Evolutionary conservation across 2,329 filamentous ascomycete species (phyloP), one percentile per base, ranked within the genome.

Genomic region (Cladosporium phlei): DNA sequence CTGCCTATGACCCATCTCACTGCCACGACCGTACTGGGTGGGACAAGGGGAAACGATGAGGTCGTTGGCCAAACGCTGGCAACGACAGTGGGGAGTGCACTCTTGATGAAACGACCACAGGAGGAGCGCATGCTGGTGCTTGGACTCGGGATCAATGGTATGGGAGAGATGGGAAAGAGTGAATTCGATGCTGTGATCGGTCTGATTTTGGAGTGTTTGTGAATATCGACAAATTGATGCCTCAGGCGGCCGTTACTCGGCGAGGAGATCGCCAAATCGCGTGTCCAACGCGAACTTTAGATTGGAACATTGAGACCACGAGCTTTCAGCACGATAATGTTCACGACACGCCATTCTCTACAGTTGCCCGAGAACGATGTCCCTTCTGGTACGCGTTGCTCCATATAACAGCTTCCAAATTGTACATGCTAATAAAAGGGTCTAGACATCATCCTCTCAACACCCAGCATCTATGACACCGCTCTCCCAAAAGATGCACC

Each of bases 11-110:
- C 83, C 25, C 85, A 93, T 57, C 75, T 97, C 32, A 95, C 88
- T 0, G 88, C 93, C 1, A 91, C 82, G 28, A 95, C 89, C 0
- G 72, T 98, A 2, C 75, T 98, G 0, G 93, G 93, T 2, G 89
- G 85, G 8, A 88, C 90, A 35, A 82, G 84, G 24, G 76, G 84
- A 43, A 82, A 86, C 37, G 89, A 96, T 61, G 87, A 85, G 0
- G 67, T 94, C 4, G 46, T 65, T 14, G 91, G 88, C 1, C 90
- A 96, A 65, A 79, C 96, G 2, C 85, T 94, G 60, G 90, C 90
- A 2, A 87, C 87, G 33, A 91, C 96, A 60, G 84, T 97, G 55
- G 93, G 85, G 4, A 94, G 83, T 59, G 79, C 85, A 29, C 78
- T 98, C 49, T 76, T 83, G 14, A 79, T 84, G 50, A 82, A 82